Percentiles rank a stretch among this genome's conserved stretches.
phyloP scores from a whole-genome alignment of 129 eudicot species.

The Logfia minima region DNA sequence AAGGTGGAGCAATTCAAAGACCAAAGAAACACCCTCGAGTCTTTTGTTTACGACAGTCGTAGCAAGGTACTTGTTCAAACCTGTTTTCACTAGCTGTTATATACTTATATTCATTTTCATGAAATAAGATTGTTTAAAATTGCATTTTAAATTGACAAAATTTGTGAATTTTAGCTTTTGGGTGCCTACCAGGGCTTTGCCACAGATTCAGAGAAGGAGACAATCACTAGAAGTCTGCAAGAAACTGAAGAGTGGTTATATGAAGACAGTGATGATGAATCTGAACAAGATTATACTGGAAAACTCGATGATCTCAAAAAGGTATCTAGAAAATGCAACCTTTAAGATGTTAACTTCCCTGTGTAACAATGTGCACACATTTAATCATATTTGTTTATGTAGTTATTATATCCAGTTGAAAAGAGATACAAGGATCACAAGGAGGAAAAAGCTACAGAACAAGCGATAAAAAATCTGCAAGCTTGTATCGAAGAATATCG shows the following conservation, averaged over 20 bases:
- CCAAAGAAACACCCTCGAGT: not conserved
- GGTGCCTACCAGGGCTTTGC: constrained; percentile 57
- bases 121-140: not conserved
- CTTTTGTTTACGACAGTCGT: not conserved
- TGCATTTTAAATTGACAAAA: constrained; percentile 4
- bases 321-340: constrained; percentile 36
- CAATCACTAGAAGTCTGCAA: constrained; percentile 51
- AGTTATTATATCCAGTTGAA: constrained; percentile 76
- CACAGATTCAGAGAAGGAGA: constrained; percentile 59
- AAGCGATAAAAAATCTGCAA: constrained; percentile 41
- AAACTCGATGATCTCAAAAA: constrained; percentile 60
- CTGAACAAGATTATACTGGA: constrained; percentile 59
- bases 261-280: constrained; percentile 84
- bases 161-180: constrained; percentile 43
- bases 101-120: no score
- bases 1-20: not conserved
- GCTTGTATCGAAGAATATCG: constrained; percentile 47
- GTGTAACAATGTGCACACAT: not conserved
- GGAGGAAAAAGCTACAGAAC: constrained; percentile 64
- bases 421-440: constrained; percentile 65
- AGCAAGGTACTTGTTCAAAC: not conserved
- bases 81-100: not conserved
- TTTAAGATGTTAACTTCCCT: not conserved
- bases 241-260: constrained; percentile 88
- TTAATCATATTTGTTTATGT: constrained; percentile 15